Conservation (phyloP, 2,329 filamentous ascomycete genomes). For the Aspergillus tamarii region DNA sequence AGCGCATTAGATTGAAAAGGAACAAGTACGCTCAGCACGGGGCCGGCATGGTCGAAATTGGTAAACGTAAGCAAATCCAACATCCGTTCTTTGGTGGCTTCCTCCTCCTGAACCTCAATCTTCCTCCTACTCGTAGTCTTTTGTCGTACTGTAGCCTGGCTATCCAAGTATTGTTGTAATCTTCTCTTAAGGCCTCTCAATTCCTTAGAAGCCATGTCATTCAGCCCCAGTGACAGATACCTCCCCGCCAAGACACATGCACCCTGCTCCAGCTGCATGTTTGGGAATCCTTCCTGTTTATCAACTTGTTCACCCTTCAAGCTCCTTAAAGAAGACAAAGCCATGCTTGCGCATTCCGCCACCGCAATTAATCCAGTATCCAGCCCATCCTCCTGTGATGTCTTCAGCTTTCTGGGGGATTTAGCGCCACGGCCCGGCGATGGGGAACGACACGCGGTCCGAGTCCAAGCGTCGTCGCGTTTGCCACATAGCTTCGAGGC, state of each 20-base stretch:
- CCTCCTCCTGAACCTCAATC: slow-evolving; percentile 28
- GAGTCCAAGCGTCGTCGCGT: slow-evolving; percentile 14
- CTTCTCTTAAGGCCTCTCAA: slow-evolving; percentile 43
- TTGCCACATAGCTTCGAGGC: slow-evolving; percentile 35
- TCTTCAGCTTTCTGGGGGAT: slow-evolving; percentile 28
- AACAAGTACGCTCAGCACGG: slow-evolving; percentile 38
- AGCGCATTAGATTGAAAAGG: slow-evolving; percentile 46
- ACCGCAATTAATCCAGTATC: slow-evolving; percentile 34
- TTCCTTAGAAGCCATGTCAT: slow-evolving; percentile 46
- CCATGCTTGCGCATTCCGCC: slow-evolving; percentile 45
- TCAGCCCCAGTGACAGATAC: slow-evolving; percentile 43
- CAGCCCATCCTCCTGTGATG: slow-evolving; percentile 11
- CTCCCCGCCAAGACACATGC: slow-evolving; percentile 47
- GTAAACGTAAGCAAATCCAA: slow-evolving; percentile 42
- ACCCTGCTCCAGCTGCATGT: slow-evolving; percentile 47
- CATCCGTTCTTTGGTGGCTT: slow-evolving; percentile 38
- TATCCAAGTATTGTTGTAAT: slow-evolving; percentile 37
- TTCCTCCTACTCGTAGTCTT: slow-evolving; percentile 17
- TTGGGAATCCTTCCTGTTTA: slow-evolving; percentile 28
- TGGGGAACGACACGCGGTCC: slow-evolving; percentile 26
- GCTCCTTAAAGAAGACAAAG: slow-evolving; percentile 42
- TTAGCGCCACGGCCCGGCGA: slow-evolving; percentile 34
- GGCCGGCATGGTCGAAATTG: slow-evolving; percentile 29
- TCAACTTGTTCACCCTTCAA: slow-evolving; percentile 35
- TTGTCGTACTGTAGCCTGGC: slow-evolving; percentile 18